Conservation (phyloP, 2,329 filamentous ascomycete genomes). For the Plectosphaerella plurivora region DNA sequence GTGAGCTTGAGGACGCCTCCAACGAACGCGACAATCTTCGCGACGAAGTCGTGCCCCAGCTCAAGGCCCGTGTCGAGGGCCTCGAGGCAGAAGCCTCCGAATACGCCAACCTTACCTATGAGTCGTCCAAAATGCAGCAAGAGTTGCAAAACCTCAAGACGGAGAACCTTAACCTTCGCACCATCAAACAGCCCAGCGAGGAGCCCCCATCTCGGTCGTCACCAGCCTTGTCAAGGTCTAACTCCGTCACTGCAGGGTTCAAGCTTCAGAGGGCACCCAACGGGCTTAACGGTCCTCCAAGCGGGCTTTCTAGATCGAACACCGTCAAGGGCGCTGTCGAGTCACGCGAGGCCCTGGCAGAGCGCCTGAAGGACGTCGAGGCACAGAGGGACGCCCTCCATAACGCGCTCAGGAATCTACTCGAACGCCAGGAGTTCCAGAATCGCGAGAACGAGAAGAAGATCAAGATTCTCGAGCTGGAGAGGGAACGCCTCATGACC, state of each 20-base stretch:
- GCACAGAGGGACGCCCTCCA: conserved; percentile 91
- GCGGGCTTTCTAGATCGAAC: conserved; percentile 55
- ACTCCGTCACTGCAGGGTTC: conserved; percentile 58
- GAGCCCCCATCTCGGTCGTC: conserved; percentile 18
- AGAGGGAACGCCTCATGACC: conserved; percentile 69
- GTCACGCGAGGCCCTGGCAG: conserved; percentile 65
- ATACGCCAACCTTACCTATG: conserved; percentile 69
- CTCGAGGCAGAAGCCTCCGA: conserved; percentile 71
- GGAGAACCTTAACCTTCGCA: conserved; percentile 59
- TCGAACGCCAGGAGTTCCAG: conserved; percentile 82
- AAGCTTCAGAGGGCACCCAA: conserved; percentile 30
- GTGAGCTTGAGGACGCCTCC: conserved; percentile 74
- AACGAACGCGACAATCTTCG: conserved; percentile 90
- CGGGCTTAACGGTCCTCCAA: conserved; percentile 11
- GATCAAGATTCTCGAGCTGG: conserved; percentile 69
- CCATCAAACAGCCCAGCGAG: conserved; percentile 23
- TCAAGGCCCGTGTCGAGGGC: conserved; percentile 72
- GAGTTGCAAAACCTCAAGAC: conserved; percentile 68
- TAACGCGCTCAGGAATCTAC: conserved; percentile 75
- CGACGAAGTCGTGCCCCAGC: conserved; percentile 79
- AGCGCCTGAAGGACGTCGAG: conserved; percentile 87
- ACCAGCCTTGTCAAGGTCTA: conserved; percentile 58
- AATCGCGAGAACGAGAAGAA: conserved; percentile 79
- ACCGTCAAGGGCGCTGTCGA: conserved; percentile 46
- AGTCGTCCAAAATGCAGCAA: conserved; percentile 81